A percentile compares a stretch with the other conserved stretches of the same genome.
These are phyloP conservation scores for Mesembryanthemum crystallinum DNA, from an alignment of 148 eudicot species.

Conservation along the genomic window DNA sequence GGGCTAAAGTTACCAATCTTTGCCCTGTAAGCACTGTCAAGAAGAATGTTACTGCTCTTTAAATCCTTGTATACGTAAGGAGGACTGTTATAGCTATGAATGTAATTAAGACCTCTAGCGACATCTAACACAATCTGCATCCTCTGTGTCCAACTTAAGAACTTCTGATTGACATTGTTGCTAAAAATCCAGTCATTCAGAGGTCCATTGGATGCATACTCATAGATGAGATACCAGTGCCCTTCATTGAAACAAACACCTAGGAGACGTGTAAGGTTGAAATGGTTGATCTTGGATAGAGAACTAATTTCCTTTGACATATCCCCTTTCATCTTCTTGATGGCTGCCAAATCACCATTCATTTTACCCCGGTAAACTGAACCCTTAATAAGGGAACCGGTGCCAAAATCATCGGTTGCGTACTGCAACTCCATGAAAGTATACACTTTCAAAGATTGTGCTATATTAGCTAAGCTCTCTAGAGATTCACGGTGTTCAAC, in stretches of 20 bases:
- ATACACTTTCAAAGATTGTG: conserved; percentile 68
- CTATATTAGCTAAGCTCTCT: conserved; percentile 59
- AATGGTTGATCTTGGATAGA: conserved; percentile 77
- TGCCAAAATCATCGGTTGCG: conserved; percentile 72
- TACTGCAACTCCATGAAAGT: conserved; percentile 56
- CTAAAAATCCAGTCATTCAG: conserved; percentile 65
- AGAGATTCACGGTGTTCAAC: conserved; percentile 55
- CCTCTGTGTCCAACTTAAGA: conserved; percentile 71
- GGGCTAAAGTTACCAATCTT: conserved; percentile 70
- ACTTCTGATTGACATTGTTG: conserved; percentile 33
- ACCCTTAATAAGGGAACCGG: conserved; percentile 53
- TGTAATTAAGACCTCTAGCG: conserved; percentile 77
- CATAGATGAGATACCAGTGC: conserved; percentile 76
- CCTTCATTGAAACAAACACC: conserved; percentile 79
- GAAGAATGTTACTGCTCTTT: conserved; percentile 63
- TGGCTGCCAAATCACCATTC: conserved; percentile 69
- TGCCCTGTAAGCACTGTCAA: conserved; percentile 70
- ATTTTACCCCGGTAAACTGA: conserved; percentile 79
- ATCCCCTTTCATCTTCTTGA: conserved; percentile 76
- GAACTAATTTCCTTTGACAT: conserved; percentile 66
- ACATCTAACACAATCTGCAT: conserved; percentile 73
- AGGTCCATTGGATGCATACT: conserved; percentile 77
- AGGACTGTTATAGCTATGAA: conserved; percentile 76
- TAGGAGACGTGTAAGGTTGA: conserved; percentile 61
- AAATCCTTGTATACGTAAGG: conserved; percentile 75